These are phyloP conservation scores for Plantago major DNA, from an alignment of 257 asterid genomes.

Conservation along the genomic window DNA sequence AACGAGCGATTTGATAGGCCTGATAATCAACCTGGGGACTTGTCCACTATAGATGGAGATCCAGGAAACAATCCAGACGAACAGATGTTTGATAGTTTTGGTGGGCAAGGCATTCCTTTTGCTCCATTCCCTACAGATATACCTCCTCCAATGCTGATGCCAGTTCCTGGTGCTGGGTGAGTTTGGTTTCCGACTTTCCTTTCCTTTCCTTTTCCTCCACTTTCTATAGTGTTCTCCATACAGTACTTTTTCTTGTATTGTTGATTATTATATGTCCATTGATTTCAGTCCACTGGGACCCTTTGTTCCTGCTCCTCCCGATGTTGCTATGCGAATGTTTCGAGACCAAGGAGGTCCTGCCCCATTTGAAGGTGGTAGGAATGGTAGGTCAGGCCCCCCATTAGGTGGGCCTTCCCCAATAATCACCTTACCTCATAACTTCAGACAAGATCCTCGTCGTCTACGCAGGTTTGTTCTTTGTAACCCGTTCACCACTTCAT, in stretches of 20 bases:
- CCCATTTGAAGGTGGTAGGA: conserved; percentile 83
- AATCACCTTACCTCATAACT: conserved; percentile 68
- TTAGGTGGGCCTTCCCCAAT: conserved; percentile 64
- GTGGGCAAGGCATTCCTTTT: conserved; percentile 77
- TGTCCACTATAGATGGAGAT: conserved; percentile 42
- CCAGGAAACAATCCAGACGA: conserved; percentile 69
- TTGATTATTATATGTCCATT: conserved; percentile 19
- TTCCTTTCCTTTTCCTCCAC: neutral
- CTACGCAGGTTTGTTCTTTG: conserved; percentile 64
- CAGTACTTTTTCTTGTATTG: neutral
- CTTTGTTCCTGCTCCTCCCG: conserved; percentile 98
- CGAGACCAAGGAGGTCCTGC: conserved; percentile 92
- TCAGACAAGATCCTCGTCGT: conserved; percentile 94
- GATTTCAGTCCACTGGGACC: conserved; percentile 91
- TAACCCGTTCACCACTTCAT: neutral
- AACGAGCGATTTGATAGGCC: conserved; percentile 68
- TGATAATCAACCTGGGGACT: conserved; percentile 68
- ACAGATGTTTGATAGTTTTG: conserved; percentile 71
- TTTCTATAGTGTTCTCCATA: neutral
- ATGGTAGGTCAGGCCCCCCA: conserved; percentile 68
- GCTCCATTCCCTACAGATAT: conserved; percentile 76
- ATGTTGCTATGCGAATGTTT: conserved; percentile 96
- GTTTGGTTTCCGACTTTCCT: conserved; percentile 6
- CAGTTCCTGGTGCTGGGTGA: conserved; percentile 99
- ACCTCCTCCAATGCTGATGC: conserved; percentile 91